phyloP scores from a whole-genome alignment of 2,329 filamentous ascomycete genomes.

The Dactylellina parvicollis region DNA sequence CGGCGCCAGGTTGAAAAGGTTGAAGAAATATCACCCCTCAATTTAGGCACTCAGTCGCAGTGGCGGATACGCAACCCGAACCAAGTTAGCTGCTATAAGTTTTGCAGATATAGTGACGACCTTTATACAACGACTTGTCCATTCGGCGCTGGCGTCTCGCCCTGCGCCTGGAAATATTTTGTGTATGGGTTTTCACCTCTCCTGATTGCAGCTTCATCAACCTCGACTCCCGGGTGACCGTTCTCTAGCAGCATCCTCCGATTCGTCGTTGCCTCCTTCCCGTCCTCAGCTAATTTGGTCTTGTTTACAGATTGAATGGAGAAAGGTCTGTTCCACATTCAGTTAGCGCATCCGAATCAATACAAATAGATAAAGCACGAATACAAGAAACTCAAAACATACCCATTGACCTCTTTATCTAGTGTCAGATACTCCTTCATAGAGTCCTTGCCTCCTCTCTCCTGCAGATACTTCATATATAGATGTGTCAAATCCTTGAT shows the following conservation, averaged over 20 bases:
- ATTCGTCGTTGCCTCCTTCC: conserved; percentile 61
- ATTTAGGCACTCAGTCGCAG: conserved; percentile 38
- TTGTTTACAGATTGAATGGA: conserved; percentile 63
- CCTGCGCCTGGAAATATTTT: conserved; percentile 63
- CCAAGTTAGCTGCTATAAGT: conserved; percentile 19
- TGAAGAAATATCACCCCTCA: too few relatives aligned
- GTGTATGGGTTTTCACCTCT: conserved; percentile 63
- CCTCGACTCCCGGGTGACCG: conserved; percentile 62
- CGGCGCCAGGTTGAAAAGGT: not conserved
- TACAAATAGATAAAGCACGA: not conserved
- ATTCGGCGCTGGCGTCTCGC: conserved; percentile 56
- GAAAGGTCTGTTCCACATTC: conserved; percentile 60
- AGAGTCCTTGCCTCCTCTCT: conserved; percentile 80
- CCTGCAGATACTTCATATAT: conserved; percentile 85
- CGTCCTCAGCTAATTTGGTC: conserved; percentile 59
- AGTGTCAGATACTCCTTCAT: conserved; percentile 86
- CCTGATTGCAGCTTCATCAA: conserved; percentile 63
- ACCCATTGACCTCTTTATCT: conserved; percentile 89
- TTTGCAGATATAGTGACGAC: not conserved
- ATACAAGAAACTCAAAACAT: conserved; percentile 59
- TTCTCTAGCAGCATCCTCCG: conserved; percentile 62
- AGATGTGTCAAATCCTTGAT: conserved; percentile 79
- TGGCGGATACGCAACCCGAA: conserved; percentile 30
- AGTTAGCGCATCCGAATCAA: not conserved
- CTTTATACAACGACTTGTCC: conserved; percentile 44